Base-by-base conservation (phyloP, 805 yeast genomes). In the Ogataea saltuana region DNA sequence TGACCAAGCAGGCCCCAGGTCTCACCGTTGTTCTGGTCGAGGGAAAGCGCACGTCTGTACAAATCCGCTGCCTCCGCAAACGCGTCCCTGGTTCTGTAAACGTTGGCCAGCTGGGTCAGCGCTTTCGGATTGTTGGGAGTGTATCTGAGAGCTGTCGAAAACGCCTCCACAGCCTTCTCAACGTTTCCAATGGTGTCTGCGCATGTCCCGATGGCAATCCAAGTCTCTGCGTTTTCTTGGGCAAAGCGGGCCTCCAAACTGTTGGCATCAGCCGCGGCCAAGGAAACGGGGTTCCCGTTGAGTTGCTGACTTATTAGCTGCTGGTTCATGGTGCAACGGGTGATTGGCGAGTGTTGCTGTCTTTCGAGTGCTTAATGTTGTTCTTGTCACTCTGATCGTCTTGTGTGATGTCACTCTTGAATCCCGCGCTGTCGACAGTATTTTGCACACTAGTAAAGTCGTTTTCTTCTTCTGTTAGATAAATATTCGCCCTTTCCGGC, bases 1-100 rank as follows among this genome's bases (percentile, higher is more conserved):
- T 93, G 98, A 41, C 99, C 96, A 56, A 90, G 70, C 12, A 91
- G 76, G 0, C 98, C 97, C 98, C 99, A 93, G 27, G 95, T 88
- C 56, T 91, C 98, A 45, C 97, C 97, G 55, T 88, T 83, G 60
- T 87, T 91, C 16, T 89, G 91, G 56, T 83, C 81, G 41, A 85
- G 75, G 42, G 84, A 77, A 43, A 93, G 68, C 5, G 96, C 95
- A 54, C 88, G 78, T 65, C 91, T 95, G 67, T 88, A 91, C 50
- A 88, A 76, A 63, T 93, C 98, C 11, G 96, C 95, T 12, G 98
- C 98, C 63, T 88, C 88, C 53, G 88, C 85, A 58, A 89, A 93
- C 64, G 87, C 86, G 63, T 91, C 97, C 48, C 90, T 74, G 15
- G 90, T 81, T 42, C 97, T 80, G 66, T 88, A 91, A 22, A 89